Evolutionary conservation across 768 basidiomycete species (phyloP).

Genomic region (Xerocomellus chrysenteron): DNA sequence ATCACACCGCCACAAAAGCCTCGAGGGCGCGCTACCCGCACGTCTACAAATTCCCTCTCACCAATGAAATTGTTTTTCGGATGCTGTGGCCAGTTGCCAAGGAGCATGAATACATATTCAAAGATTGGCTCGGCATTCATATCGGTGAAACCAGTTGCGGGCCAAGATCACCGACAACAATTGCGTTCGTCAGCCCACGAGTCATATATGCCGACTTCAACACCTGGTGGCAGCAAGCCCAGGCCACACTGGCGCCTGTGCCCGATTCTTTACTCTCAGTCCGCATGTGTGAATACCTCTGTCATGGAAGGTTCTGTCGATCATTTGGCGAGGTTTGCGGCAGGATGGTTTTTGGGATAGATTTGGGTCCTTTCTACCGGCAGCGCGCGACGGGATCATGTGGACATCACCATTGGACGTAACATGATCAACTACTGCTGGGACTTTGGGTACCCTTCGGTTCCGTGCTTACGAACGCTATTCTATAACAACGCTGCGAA

Average conservation of each 20-base stretch:
- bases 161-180: slow-evolving; percentile 1
- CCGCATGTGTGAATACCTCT: not conserved
- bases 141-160: not conserved
- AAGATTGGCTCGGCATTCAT: not conserved
- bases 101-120: not conserved
- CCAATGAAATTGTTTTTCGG: not conserved
- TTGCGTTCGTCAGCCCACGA: not conserved
- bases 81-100: not conserved
- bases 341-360: not conserved
- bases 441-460: not conserved
- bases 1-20: not conserved
- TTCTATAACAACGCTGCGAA: not conserved
- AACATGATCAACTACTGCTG: not conserved
- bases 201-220: not conserved
- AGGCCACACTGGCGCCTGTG: not conserved
- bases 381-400: not conserved
- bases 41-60: not conserved
- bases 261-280: not conserved
- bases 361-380: too few species aligned
- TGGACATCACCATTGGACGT: not conserved
- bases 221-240: not conserved
- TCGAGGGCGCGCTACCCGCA: not conserved
- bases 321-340: not conserved
- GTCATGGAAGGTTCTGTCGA: not conserved
- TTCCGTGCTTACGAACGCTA: not conserved